Conservation (phyloP, 1,284 basidiomycete genomes). For the Heterobasidion parviporum region DNA sequence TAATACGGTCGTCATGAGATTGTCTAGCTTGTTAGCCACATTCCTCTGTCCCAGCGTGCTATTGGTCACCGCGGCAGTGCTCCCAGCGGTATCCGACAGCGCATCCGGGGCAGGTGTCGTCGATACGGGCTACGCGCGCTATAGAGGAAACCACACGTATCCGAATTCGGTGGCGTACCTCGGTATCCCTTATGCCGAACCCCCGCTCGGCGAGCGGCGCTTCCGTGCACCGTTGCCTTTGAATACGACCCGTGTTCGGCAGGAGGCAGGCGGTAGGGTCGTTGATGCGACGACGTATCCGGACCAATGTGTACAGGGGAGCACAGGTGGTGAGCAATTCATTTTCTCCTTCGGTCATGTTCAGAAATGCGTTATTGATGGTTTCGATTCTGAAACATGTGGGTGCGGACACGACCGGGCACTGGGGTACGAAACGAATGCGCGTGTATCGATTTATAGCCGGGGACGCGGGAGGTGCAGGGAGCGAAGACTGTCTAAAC, state of each 20-base stretch:
- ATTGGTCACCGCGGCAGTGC: too few species aligned
- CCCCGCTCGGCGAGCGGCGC: constrained; percentile 27
- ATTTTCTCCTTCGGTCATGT: neutral
- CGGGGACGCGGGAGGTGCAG: constrained; percentile 49
- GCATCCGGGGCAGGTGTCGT: constrained; percentile 10
- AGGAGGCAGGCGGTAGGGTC: constrained; percentile 25
- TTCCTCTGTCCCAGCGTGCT: too few species aligned
- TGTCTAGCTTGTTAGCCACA: too few species aligned
- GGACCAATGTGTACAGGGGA: constrained; percentile 50
- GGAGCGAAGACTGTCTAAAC: constrained; percentile 45
- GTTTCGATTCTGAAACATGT: neutral
- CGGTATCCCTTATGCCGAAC: constrained; percentile 37
- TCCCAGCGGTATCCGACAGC: too few species aligned
- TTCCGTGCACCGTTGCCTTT: constrained; percentile 29
- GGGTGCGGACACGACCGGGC: neutral
- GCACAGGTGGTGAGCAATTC: constrained; percentile 31
- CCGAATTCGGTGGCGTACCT: constrained; percentile 48
- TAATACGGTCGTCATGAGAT: too few species aligned
- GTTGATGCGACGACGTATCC: constrained; percentile 44
- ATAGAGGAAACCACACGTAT: constrained; percentile 43
- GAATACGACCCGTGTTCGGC: constrained; percentile 25
- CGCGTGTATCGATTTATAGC: constrained; percentile 15
- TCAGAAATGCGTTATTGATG: neutral
- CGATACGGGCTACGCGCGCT: constrained; percentile 23
- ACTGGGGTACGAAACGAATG: neutral